phyloP scores from a whole-genome alignment of 1,139 yeast species.

The Saccharomyces pastorianus region DNA sequence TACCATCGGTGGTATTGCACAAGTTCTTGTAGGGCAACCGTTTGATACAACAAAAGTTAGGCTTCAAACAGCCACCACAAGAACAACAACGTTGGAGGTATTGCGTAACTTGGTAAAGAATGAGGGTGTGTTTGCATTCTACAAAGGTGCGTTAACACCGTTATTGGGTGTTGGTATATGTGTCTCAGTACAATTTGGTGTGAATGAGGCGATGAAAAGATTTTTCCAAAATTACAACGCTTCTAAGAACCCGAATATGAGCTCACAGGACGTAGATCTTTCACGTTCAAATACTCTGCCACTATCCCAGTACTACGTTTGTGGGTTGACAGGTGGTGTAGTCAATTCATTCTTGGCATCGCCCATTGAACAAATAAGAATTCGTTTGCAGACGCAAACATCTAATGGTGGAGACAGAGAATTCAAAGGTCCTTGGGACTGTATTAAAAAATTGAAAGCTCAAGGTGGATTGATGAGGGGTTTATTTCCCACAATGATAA shows the following conservation, averaged over 20 bases:
- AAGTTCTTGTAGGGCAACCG: slow-evolving; percentile 84
- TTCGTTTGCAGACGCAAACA: slow-evolving; percentile 79
- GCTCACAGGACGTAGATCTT: not conserved
- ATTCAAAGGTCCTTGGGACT: slow-evolving; percentile 75
- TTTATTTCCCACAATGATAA: slow-evolving; percentile 62
- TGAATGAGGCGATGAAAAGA: slow-evolving; percentile 89
- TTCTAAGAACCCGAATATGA: slow-evolving; percentile 26
- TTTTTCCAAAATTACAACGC: slow-evolving; percentile 33
- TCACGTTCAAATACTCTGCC: slow-evolving; percentile 32
- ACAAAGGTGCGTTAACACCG: slow-evolving; percentile 84
- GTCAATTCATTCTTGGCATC: slow-evolving; percentile 82
- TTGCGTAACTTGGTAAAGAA: slow-evolving; percentile 56
- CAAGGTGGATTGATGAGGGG: slow-evolving; percentile 75
- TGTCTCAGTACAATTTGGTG: slow-evolving; percentile 80
- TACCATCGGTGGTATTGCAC: slow-evolving; percentile 84
- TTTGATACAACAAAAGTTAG: slow-evolving; percentile 86
- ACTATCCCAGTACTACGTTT: slow-evolving; percentile 55
- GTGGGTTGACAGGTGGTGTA: slow-evolving; percentile 85
- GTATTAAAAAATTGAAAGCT: slow-evolving; percentile 48
- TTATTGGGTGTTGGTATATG: slow-evolving; percentile 91
- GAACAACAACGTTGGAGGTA: slow-evolving; percentile 65
- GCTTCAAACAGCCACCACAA: slow-evolving; percentile 69
- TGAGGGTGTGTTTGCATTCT: slow-evolving; percentile 77
- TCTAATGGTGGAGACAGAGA: slow-evolving; percentile 34
- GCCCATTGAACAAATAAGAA: slow-evolving; percentile 91